phyloP scores from a whole-genome alignment of 1,284 basidiomycete species.

The Apiotrichum gracile region DNA sequence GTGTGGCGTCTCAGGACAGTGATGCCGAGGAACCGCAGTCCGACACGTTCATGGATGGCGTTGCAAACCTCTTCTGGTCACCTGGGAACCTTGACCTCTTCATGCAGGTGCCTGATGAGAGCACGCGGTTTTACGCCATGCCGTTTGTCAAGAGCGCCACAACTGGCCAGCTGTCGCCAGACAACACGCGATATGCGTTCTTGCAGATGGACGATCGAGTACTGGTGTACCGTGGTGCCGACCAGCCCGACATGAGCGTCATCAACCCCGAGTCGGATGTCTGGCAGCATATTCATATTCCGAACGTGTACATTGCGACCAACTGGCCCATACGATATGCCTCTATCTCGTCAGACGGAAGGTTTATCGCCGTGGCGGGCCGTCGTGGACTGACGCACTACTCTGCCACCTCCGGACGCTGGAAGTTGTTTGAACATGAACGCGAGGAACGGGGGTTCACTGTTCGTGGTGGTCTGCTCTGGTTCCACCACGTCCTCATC shows the following conservation, averaged over 20 bases:
- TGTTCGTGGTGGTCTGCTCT: slow-evolving; percentile 86
- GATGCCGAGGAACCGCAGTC: slow-evolving; percentile 41
- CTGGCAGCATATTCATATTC: slow-evolving; percentile 88
- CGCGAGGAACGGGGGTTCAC: slow-evolving; percentile 83
- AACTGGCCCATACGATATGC: slow-evolving; percentile 97
- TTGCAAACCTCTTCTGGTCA: slow-evolving; percentile 64
- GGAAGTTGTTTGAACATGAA: slow-evolving; percentile 83
- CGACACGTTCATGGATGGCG: slow-evolving; percentile 78
- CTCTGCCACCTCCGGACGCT: slow-evolving; percentile 84
- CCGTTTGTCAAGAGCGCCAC: slow-evolving; percentile 95
- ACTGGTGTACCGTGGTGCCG: slow-evolving; percentile 91
- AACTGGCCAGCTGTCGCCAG: slow-evolving; percentile 80
- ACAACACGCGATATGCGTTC: slow-evolving; percentile 69
- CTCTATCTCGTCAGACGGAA: slow-evolving; percentile 82
- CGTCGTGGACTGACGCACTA: slow-evolving; percentile 88
- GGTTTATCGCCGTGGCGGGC: slow-evolving; percentile 89
- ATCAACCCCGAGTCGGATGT: slow-evolving; percentile 99
- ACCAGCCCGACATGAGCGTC: slow-evolving; percentile 95
- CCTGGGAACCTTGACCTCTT: slow-evolving; percentile 84
- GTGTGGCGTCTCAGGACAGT: slow-evolving; percentile 55
- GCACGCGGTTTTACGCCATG: slow-evolving; percentile 59
- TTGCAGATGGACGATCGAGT: slow-evolving; percentile 91
- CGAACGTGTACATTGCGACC: slow-evolving; percentile 74
- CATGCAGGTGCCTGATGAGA: slow-evolving; percentile 50
- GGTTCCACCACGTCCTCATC: slow-evolving; percentile 95